Conservation (phyloP, 2,329 filamentous ascomycete species). For the Fusarium piperis region DNA sequence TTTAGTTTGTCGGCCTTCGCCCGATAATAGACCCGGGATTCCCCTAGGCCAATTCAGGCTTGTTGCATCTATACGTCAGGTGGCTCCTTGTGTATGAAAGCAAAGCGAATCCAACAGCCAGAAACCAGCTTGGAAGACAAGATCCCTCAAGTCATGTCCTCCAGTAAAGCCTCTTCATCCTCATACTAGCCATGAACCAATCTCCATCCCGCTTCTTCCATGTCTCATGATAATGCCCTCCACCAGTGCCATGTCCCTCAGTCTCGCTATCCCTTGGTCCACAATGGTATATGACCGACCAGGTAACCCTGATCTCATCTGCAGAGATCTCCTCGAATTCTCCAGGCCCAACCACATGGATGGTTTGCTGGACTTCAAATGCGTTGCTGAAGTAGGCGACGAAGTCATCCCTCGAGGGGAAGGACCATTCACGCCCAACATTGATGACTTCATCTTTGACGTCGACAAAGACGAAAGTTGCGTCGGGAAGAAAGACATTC, state of each 20-base stretch:
- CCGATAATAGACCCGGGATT: too few relatives aligned
- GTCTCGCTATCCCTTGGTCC: background rate
- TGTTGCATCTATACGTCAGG: too few relatives aligned
- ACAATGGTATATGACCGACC: slow-evolving; percentile 16
- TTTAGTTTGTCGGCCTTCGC: too few relatives aligned
- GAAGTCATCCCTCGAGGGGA: background rate
- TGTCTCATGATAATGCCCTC: slow-evolving; percentile 22
- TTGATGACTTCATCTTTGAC: background rate
- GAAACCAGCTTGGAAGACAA: background rate
- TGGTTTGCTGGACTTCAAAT: slow-evolving; percentile 16
- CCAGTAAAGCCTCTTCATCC: slow-evolving; percentile 29
- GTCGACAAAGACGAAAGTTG: slow-evolving; percentile 1
- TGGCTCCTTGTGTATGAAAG: background rate
- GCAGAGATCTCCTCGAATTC: slow-evolving; percentile 12
- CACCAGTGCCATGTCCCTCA: slow-evolving; percentile 9
- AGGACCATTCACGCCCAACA: background rate
- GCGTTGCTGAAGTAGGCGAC: background rate
- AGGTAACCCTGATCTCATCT: slow-evolving; percentile 12
- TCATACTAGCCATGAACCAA: slow-evolving; percentile 23
- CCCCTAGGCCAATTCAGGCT: too few relatives aligned
- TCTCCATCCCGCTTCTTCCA: slow-evolving; percentile 23
- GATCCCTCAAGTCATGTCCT: background rate
- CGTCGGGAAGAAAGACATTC: slow-evolving; percentile 12
- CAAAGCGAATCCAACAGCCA: background rate
- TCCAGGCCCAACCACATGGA: slow-evolving; percentile 3